Evolutionary conservation across 2,329 filamentous ascomycete genomes (phyloP).

Genomic region (Botrytis medusae): DNA sequence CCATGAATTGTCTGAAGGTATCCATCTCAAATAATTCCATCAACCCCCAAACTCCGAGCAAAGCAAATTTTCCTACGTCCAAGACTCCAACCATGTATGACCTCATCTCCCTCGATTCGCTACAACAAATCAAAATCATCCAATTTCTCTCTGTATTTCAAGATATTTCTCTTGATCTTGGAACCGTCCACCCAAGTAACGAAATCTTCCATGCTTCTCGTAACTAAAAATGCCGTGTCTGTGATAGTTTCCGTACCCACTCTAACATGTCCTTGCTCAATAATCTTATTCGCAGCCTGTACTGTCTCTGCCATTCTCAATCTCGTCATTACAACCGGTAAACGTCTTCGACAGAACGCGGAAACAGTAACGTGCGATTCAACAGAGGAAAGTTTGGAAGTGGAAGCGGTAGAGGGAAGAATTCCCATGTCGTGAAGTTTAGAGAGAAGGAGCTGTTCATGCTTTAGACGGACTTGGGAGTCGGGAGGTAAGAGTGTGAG

Average conservation of each 20-base stretch:
- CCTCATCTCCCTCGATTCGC: conserved; percentile 33
- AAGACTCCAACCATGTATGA: conserved; percentile 7
- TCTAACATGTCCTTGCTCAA: conserved; percentile 91
- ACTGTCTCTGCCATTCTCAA: conserved; percentile 90
- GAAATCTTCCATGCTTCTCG: conserved; percentile 89
- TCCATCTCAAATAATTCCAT: not conserved
- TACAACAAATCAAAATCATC: conserved; percentile 92
- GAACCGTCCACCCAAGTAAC: conserved; percentile 94
- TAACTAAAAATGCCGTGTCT: conserved; percentile 86
- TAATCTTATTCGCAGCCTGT: conserved; percentile 78
- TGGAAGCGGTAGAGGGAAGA: conserved; percentile 63
- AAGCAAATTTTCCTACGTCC: conserved; percentile 10
- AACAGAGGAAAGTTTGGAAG: conserved; percentile 74
- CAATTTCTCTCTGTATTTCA: conserved; percentile 91
- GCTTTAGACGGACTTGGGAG: conserved; percentile 74
- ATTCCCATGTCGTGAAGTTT: conserved; percentile 95
- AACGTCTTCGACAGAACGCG: conserved; percentile 77
- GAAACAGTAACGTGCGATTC: conserved; percentile 88
- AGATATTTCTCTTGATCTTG: conserved; percentile 95
- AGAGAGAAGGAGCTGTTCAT: conserved; percentile 83
- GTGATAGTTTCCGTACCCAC: conserved; percentile 89
- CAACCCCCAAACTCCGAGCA: conserved; percentile 1
- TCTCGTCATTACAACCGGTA: conserved; percentile 89
- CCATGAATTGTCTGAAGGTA: not conserved
- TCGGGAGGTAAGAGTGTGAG: conserved; percentile 80